Percentiles rank a stretch among this genome's conserved stretches.
Conservation (phyloP, 768 basidiomycete species). For the Agaricus blazei region DNA sequence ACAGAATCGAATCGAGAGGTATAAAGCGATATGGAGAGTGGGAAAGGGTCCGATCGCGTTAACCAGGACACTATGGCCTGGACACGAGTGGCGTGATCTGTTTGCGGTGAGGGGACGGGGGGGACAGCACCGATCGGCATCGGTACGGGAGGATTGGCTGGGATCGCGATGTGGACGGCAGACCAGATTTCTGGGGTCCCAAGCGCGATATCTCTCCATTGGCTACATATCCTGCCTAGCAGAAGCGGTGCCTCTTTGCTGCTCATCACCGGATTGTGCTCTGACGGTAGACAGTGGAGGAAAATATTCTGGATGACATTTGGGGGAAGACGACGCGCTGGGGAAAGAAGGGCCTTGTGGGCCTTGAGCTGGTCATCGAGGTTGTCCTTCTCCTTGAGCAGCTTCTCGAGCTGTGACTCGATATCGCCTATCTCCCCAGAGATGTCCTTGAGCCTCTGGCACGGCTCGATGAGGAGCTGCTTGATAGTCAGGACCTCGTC, state of each 20-base stretch:
- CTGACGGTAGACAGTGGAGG: constrained; percentile 14
- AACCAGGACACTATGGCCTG: constrained; percentile 10
- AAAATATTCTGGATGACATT: constrained; percentile 18
- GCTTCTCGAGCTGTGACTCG: not conserved
- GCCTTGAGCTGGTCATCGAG: constrained; percentile 2
- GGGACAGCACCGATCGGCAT: not conserved
- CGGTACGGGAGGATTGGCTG: constrained; percentile 8
- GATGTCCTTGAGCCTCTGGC: constrained; percentile 7
- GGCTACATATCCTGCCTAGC: constrained; percentile 15
- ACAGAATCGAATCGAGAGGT: constrained; percentile 7
- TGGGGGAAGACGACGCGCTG: constrained; percentile 15
- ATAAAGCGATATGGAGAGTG: constrained; percentile 10
- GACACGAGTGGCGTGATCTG: not conserved
- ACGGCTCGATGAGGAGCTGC: constrained; percentile 4
- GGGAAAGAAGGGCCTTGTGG: constrained; percentile 12
- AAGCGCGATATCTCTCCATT: constrained; percentile 15
- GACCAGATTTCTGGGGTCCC: constrained; percentile 16
- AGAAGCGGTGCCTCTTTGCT: constrained; percentile 15
- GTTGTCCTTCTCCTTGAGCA: constrained; percentile 6
- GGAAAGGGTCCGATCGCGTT: constrained; percentile 10
- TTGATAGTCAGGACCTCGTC: constrained; percentile 8
- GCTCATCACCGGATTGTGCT: constrained; percentile 18
- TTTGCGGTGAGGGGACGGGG: not conserved
- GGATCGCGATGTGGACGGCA: constrained; percentile 16
- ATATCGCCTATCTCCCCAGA: constrained; percentile 7